Conservation (phyloP, 2,329 filamentous ascomycete species). For the Hypomyces perniciosus region DNA sequence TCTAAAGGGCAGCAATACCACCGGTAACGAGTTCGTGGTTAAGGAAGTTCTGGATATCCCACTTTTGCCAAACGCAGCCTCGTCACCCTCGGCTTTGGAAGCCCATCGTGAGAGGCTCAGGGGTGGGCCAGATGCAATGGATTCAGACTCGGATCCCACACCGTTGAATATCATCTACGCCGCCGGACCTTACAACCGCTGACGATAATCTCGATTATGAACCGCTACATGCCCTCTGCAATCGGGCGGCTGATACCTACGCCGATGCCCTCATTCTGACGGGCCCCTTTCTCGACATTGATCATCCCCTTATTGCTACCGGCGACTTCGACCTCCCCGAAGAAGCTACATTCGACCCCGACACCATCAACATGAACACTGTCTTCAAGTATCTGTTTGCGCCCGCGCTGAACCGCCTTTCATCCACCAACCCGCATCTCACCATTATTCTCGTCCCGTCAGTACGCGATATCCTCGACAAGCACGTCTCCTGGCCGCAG, state of each 20-base stretch:
- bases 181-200: slow-evolving; percentile 85
- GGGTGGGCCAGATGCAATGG: slow-evolving; percentile 58
- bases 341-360: slow-evolving; percentile 61
- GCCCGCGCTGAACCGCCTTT: slow-evolving; percentile 64
- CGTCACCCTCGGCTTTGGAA: slow-evolving; percentile 58
- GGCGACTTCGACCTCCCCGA: slow-evolving; percentile 74
- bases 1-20: slow-evolving; percentile 77
- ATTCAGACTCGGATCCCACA: slow-evolving; percentile 42
- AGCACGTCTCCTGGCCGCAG: slow-evolving; percentile 79
- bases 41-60: slow-evolving; percentile 71
- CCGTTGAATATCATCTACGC: slow-evolving; percentile 74
- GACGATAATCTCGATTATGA: slow-evolving; percentile 91
- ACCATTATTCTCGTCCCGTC: slow-evolving; percentile 81
- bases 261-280: slow-evolving; percentile 74
- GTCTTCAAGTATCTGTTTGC: slow-evolving; percentile 79
- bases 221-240: slow-evolving; percentile 74
- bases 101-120: slow-evolving; percentile 63
- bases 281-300: slow-evolving; percentile 85
- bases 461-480: slow-evolving; percentile 72
- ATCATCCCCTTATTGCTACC: slow-evolving; percentile 79
- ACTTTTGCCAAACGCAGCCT: slow-evolving; percentile 67
- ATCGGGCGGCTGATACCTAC: slow-evolving; percentile 64
- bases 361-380: slow-evolving; percentile 73
- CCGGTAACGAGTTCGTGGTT: slow-evolving; percentile 76
- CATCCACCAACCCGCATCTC: slow-evolving; percentile 63